Percentiles rank a stretch among this genome's conserved stretches.
These are phyloP conservation scores for Fusarium virguliforme DNA, from an alignment of 2,329 filamentous ascomycete species.

Conservation along the genomic window DNA sequence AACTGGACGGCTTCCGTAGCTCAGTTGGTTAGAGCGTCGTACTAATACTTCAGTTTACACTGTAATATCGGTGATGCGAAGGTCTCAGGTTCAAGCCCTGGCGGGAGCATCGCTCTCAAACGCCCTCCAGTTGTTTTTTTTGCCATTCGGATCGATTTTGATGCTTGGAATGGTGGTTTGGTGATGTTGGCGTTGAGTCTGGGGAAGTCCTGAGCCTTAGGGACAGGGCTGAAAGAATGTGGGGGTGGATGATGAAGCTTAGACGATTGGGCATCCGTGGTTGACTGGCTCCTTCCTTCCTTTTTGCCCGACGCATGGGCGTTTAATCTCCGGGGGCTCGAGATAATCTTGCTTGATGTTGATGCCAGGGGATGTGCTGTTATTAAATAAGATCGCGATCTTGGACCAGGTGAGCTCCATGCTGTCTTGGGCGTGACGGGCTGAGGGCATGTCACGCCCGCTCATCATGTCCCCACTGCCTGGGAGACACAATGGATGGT, in stretches of 20 bases:
- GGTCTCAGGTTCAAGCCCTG: slow-evolving; percentile 56
- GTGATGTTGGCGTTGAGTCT: slow-evolving; percentile 24
- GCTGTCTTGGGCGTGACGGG: slow-evolving; percentile 33
- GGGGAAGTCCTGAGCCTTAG: slow-evolving; percentile 21
- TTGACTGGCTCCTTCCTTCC: background rate
- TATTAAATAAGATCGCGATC: slow-evolving; percentile 37
- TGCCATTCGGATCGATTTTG: background rate
- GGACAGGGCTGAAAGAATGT: slow-evolving; percentile 31
- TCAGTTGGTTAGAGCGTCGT: slow-evolving; percentile 56
- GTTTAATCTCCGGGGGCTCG: slow-evolving; percentile 20
- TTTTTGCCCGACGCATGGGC: slow-evolving; percentile 16
- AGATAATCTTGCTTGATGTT: background rate
- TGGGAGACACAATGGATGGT: background rate
- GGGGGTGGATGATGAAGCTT: slow-evolving; percentile 1
- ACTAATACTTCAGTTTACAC: slow-evolving; percentile 51
- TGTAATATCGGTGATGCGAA: slow-evolving; percentile 45
- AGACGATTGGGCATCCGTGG: slow-evolving; percentile 1
- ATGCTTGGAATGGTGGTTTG: background rate
- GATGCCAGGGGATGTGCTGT: background rate
- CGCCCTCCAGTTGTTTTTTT: slow-evolving; percentile 45
- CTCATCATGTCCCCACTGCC: slow-evolving; percentile 18
- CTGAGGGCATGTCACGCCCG: slow-evolving; percentile 32
- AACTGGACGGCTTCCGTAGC: slow-evolving; percentile 53
- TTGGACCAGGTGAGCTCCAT: slow-evolving; percentile 39
- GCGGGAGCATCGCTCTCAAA: slow-evolving; percentile 52